Evolutionary conservation across 2,329 filamentous ascomycete species (phyloP).

Genomic region (Raffaelea albimanens): DNA sequence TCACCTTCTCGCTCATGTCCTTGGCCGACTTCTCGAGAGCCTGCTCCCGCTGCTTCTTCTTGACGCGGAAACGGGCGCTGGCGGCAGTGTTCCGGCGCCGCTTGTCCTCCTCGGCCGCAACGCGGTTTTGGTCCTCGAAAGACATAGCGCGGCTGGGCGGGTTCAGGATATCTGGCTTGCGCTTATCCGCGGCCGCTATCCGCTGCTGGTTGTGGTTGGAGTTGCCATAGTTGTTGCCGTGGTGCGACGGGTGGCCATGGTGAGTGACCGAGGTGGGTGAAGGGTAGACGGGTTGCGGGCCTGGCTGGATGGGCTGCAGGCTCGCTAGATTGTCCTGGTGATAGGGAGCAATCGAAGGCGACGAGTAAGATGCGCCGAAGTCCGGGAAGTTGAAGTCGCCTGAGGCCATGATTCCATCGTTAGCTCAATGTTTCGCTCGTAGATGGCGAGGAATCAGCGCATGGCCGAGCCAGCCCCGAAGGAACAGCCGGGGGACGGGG

Average conservation of each 20-base stretch:
- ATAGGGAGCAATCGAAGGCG: conserved; percentile 37
- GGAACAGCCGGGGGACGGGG: too few relatives aligned
- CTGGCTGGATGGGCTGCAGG: conserved; percentile 43
- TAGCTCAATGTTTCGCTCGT: conserved; percentile 21
- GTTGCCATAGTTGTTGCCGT: not conserved
- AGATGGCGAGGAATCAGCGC: conserved; percentile 1
- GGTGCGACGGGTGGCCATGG: conserved; percentile 23
- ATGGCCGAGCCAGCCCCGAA: conserved; percentile 6
- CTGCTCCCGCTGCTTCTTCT: conserved; percentile 93
- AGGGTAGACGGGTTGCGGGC: conserved; percentile 36
- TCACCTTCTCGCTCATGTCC: conserved; percentile 74
- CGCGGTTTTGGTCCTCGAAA: conserved; percentile 61
- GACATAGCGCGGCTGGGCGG: conserved; percentile 35
- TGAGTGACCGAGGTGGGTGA: conserved; percentile 14
- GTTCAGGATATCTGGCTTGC: conserved; percentile 32
- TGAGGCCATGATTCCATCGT: conserved; percentile 39
- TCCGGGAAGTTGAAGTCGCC: conserved; percentile 50
- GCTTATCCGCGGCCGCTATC: conserved; percentile 28
- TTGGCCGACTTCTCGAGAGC: conserved; percentile 73
- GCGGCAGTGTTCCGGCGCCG: conserved; percentile 82
- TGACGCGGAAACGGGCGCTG: conserved; percentile 79
- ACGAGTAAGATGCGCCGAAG: conserved; percentile 41
- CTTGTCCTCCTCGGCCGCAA: conserved; percentile 82
- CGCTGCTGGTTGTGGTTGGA: not conserved
- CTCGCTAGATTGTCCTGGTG: conserved; percentile 28